Base-by-base conservation (phyloP, 257 asterid species). In the Solanum ossicruentum region DNA sequence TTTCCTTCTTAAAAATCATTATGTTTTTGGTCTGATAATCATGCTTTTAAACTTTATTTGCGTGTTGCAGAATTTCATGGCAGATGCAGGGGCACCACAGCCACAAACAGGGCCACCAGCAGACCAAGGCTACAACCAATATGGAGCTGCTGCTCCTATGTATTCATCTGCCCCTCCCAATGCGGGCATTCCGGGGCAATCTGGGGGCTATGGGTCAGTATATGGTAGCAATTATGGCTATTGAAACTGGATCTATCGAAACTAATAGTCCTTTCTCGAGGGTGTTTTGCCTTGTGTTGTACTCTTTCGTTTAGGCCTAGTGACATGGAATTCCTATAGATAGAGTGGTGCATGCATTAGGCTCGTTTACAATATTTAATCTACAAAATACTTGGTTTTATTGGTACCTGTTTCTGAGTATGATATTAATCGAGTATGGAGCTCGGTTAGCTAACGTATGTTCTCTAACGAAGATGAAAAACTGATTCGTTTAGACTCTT, bases 141-240 rank as follows among this genome's bases (percentile, higher is more conserved):
- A 93, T 73, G 92, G 89, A 21, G 90, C 85, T 73, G 89, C 85
- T 15, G 93, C 91, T 63, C 84, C 92, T 1, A 87, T 87, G 17
- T 95, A 95, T 82, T 55, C 93, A 17, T 80, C 98, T 1, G 87
- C 92, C 12, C 88, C 98, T 84, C 82, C 97, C 16, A 94, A 92
- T 82, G 88, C 95, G 17, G 90, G 87, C 57, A 91, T 88, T 60
- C 83, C 88, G 7, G 95, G 94, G 3, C 96, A 91, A 89, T 58
- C 92, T 4, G 97, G 97, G 49, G 95, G 94, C 21, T 95, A 95
- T 54, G 93, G 95, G 87, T 90, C 96, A 6, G 93, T 88, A 41
- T 93, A 94, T 54, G 97, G 97, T 45, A 84, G 89, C 85, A 93
- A 86, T 82, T 95, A 95, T 78, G 99, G 99, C 69, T 95, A 95